Percentiles rank a stretch among this genome's conserved stretches.
Conservation (phyloP, 2,329 filamentous ascomycete species). For the Colletotrichum acutatum region DNA sequence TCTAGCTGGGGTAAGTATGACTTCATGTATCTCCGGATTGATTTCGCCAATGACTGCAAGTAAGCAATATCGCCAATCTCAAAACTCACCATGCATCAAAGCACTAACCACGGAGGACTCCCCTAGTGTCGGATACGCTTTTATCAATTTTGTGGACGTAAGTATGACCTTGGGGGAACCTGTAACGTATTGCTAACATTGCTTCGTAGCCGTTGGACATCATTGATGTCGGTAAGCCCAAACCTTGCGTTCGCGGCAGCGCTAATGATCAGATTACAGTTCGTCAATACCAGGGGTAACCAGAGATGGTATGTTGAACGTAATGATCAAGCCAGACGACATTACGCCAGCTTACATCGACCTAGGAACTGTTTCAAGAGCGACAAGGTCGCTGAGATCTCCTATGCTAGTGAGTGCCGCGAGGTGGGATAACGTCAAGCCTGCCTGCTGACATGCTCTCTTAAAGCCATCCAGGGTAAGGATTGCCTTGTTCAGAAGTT, state of each 20-base stretch:
- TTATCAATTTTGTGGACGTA: slow-evolving; percentile 92
- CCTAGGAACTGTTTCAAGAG: slow-evolving; percentile 82
- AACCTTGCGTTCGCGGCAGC: slow-evolving; percentile 38
- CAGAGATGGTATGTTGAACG: slow-evolving; percentile 69
- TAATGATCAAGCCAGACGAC: neutral
- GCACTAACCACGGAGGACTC: neutral
- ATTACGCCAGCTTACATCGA: neutral
- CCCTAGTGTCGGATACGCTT: slow-evolving; percentile 90
- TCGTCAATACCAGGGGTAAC: slow-evolving; percentile 76
- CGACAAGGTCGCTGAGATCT: slow-evolving; percentile 88
- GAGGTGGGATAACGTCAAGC: accelerated
- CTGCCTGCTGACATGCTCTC: slow-evolving; percentile 40
- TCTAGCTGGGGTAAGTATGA: slow-evolving; percentile 87
- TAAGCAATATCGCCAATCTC: slow-evolving; percentile 54
- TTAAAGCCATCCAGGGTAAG: slow-evolving; percentile 85
- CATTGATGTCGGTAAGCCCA: slow-evolving; percentile 65
- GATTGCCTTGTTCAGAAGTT: slow-evolving; percentile 95
- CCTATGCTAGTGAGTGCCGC: slow-evolving; percentile 84
- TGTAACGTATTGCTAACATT: slow-evolving; percentile 48
- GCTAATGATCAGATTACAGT: slow-evolving; percentile 57
- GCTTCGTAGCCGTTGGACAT: slow-evolving; percentile 74
- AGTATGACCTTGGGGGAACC: slow-evolving; percentile 45
- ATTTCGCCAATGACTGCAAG: slow-evolving; percentile 88
- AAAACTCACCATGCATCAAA: neutral
- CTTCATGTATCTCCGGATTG: slow-evolving; percentile 94